Evolutionary conservation across 768 basidiomycete species (phyloP).

Genomic region (Boletus tomentosulus): DNA sequence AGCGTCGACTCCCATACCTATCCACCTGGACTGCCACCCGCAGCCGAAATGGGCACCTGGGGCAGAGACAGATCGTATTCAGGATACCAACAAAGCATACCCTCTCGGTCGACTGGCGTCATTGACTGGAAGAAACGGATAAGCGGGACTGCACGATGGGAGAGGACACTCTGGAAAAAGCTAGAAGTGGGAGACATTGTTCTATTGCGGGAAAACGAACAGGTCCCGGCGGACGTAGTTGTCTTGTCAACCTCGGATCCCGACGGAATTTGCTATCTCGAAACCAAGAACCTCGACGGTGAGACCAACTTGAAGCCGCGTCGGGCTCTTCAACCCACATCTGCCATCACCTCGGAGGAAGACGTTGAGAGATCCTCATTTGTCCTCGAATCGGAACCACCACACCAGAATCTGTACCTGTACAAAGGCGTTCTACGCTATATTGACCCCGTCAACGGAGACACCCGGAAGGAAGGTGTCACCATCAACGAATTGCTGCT

Average conservation of each 20-base stretch:
- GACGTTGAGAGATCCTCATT: conserved; percentile 87
- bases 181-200: conserved; percentile 97
- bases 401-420: conserved; percentile 88
- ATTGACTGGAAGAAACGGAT: conserved; percentile 74
- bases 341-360: conserved; percentile 75
- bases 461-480: conserved; percentile 61
- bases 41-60: conserved; percentile 34
- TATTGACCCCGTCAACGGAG: conserved; percentile 47
- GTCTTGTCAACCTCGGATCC: conserved; percentile 90
- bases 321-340: conserved; percentile 69
- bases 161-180: conserved; percentile 98
- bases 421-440: conserved; percentile 87
- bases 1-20: conserved; percentile 66
- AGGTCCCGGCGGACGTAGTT: conserved; percentile 93
- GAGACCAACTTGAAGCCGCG: conserved; percentile 96
- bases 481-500: conserved; percentile 92
- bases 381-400: conserved; percentile 87
- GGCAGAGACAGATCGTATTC: conserved; percentile 38
- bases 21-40: conserved; percentile 42
- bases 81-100: conserved; percentile 52
- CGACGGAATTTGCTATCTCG: conserved; percentile 90
- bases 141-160: conserved; percentile 79
- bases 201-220: conserved; percentile 86
- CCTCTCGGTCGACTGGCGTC: conserved; percentile 61
- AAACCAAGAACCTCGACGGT: conserved; percentile 97